Base-by-base conservation (phyloP, 495 filamentous ascomycete genomes). In the Lophiostoma macrostomum region DNA sequence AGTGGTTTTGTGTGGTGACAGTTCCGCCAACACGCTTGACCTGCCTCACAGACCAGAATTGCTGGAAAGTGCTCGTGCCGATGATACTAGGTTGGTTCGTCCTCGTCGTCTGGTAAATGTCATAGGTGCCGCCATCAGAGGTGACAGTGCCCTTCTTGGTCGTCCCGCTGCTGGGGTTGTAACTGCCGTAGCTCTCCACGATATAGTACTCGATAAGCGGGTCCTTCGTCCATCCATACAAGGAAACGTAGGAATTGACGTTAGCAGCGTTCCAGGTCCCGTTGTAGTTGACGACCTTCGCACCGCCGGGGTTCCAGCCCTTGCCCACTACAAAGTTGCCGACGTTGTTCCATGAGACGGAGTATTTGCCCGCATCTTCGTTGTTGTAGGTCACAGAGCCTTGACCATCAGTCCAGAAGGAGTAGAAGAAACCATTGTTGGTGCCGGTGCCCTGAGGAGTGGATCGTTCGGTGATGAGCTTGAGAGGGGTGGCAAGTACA, bases 201-300 rank as follows among this genome's bases (percentile, higher is more conserved):
- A 83, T 70, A 70, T 83, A 82, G 75, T 81, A 82, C 68, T 83
- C 80, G 67, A 80, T 64, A 36, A 80, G 76, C 16, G 80, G 79
- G 68, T 69, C 73, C 7, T 52, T 61, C 27, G 77, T 80, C 80
- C 80, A 83, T 40, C 80, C 80, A 71, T 83, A 83, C 42, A 83
- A 69, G 52, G 78, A 70, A 20, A 82, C 75, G 67, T 80, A 78
- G 46, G 58, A 62, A 69, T 77, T 76, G 36, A 68, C 72, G 56
- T 63, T 75, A 19, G 4, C 41, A 19, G 71, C 68, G 67, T 69
- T 73, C 71, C 74, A 78, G 34, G 70, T 76, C 6, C 73, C 75
- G 60, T 64, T 72, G 72, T 77, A 81, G 34, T 31, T 50, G 58
- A 71, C 65, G 59, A 38, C 53, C 47, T 43, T 46, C 13, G 39